A percentile compares a stretch with the other conserved stretches of the same genome.
Evolutionary conservation across 2,329 filamentous ascomycete genomes (phyloP).

Genomic region (Ophioceras dolichostomum): DNA sequence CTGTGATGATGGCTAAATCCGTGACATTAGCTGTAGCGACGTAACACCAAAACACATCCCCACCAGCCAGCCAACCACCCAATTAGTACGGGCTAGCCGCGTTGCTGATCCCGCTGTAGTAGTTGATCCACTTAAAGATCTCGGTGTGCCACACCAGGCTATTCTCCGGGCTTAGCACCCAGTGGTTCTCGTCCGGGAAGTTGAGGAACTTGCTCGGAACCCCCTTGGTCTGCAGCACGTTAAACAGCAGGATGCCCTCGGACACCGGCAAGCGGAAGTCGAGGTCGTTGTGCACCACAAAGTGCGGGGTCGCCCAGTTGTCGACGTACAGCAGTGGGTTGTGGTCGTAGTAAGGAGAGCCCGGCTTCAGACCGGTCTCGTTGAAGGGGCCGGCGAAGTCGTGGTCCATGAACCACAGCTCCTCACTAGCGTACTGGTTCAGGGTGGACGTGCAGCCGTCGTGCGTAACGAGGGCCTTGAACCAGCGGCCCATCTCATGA

Average conservation of each 20-base stretch:
- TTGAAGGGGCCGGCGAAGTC: constrained; percentile 33
- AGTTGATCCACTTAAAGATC: constrained; percentile 58
- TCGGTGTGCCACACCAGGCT: constrained; percentile 55
- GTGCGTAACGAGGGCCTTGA: constrained; percentile 44
- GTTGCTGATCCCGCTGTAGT: constrained; percentile 25
- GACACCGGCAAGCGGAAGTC: constrained; percentile 57
- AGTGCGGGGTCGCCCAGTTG: constrained; percentile 56
- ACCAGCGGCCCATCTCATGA: constrained; percentile 36
- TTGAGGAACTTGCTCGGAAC: constrained; percentile 55
- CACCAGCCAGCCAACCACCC: too few species aligned
- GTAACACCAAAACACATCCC: too few species aligned
- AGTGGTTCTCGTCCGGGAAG: constrained; percentile 64
- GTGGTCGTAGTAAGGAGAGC: constrained; percentile 29
- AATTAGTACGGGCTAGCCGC: constrained; percentile 2
- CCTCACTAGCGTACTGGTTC: constrained; percentile 20
- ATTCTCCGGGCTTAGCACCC: constrained; percentile 59
- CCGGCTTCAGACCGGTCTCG: background rate
- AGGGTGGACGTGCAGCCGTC: constrained; percentile 28
- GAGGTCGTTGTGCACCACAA: constrained; percentile 56
- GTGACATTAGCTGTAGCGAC: too few species aligned
- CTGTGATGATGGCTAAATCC: too few species aligned
- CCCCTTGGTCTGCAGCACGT: constrained; percentile 51
- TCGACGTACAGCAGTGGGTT: constrained; percentile 32
- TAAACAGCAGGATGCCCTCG: constrained; percentile 58
- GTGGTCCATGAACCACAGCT: constrained; percentile 23